These are phyloP conservation scores for Komagataea norvegica DNA, from an alignment of 1,139 yeast species.

Conservation along the genomic window DNA sequence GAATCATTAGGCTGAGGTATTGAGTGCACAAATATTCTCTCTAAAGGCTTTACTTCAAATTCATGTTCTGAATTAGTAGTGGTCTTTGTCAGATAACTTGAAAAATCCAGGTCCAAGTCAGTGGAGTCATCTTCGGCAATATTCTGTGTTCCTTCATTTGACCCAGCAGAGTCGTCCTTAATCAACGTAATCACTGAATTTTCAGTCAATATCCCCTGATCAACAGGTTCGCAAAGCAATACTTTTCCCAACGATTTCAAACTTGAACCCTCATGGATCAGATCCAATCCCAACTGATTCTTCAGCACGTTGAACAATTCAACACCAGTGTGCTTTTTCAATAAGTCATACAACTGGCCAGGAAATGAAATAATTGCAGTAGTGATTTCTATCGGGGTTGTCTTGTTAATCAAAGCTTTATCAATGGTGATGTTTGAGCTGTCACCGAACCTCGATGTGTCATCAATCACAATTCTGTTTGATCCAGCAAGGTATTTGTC, in stretches of 20 bases:
- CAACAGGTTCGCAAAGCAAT: constrained; percentile 64
- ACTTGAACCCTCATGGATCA: constrained; percentile 23
- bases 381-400: constrained; percentile 14
- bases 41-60: constrained; percentile 15
- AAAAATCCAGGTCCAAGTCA: constrained; percentile 16
- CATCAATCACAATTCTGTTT: constrained; percentile 13
- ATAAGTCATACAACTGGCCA: constrained; percentile 15
- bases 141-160: constrained; percentile 10
- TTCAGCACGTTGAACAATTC: constrained; percentile 13
- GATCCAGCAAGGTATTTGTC: constrained; percentile 6
- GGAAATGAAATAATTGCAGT: constrained; percentile 21
- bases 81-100: constrained; percentile 12
- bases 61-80: constrained; percentile 7
- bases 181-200: constrained; percentile 52
- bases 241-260: constrained; percentile 40
- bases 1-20: constrained; percentile 26
- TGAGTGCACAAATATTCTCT: constrained; percentile 6
- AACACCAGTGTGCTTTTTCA: constrained; percentile 17
- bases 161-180: constrained; percentile 29
- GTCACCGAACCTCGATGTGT: constrained; percentile 13
- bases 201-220: constrained; percentile 52
- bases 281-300: constrained; percentile 9
- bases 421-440: constrained; percentile 20
- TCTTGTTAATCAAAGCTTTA: constrained; percentile 12
- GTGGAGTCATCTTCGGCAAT: constrained; percentile 2